Base-by-base conservation (phyloP, 1,139 yeast species). In the Protomyces gravidus region DNA sequence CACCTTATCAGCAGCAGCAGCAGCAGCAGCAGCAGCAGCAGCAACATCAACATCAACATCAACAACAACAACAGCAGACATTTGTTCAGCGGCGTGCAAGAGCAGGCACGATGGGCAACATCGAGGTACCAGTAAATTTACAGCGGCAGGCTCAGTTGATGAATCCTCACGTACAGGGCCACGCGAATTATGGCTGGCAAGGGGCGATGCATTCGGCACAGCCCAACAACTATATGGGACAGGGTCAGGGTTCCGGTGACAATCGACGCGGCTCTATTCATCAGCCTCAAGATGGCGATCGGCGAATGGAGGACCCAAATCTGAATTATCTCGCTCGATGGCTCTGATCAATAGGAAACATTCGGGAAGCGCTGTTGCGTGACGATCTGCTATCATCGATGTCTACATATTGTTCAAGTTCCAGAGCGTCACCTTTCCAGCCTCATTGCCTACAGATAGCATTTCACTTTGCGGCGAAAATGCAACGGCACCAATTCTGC, bases 351-450 rank as follows among this genome's bases (percentile, higher is more conserved):
- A n/a, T 15, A 13, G n/a, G n/a, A n/a, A n/a, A n/a, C n/a, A n/a
- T n/a, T n/a, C n/a, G n/a, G n/a, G n/a, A n/a, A n/a, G n/a, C n/a
- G n/a, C n/a, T n/a, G n/a, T n/a, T n/a, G n/a, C n/a, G n/a, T n/a
- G n/a, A n/a, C n/a, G n/a, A 28, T 13, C 13, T 28, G 13, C 32
- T 9, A 28, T 28, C 1, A 28, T 28, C 13, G 7, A 13, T 28
- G 13, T 13, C 42, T 36, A 36, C 42, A 36, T 36, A 23, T 36
- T 36, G 19, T 23, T 36, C 42, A 36, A n/a, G 19, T 86, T 81
- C 96, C 96, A 94, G 62, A 92, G 77, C 65, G 97, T 83, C 9
- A 86, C 95, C 69, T 82, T 84, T 9, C 98, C 99, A 28, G 82
- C 86, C 68, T 89, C 95, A 68, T 90, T 92, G 63, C 96, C 98